Percentiles rank a stretch among this genome's conserved stretches.
Evolutionary conservation across 108 stramenopile species (phyloP).

Genomic region (Chaetoceros tenuissimus): DNA sequence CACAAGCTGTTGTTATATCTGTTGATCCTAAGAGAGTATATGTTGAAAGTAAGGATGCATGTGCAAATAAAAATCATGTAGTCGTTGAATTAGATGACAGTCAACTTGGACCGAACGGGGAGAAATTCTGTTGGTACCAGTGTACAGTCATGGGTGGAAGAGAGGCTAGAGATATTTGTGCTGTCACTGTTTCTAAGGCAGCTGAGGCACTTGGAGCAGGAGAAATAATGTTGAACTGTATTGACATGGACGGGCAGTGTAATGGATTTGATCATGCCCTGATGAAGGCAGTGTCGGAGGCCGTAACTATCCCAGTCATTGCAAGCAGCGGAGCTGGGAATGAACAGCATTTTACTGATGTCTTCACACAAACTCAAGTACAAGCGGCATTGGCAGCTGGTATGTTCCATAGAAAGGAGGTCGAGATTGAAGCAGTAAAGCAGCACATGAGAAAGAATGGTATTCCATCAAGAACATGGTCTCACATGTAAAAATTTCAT

Average conservation of each 20-base stretch:
- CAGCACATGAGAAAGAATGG: conserved; percentile 55
- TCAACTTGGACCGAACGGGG: conserved; percentile 71
- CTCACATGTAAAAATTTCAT: background rate
- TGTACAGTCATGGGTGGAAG: conserved; percentile 97
- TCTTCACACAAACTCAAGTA: conserved; percentile 78
- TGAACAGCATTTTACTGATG: conserved; percentile 86
- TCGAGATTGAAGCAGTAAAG: conserved; percentile 88
- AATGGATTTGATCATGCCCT: conserved; percentile 91
- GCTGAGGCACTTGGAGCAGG: conserved; percentile 90
- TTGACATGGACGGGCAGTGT: conserved; percentile 98
- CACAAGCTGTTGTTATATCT: conserved; percentile 96
- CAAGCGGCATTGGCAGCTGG: conserved; percentile 97
- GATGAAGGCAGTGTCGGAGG: conserved; percentile 80
- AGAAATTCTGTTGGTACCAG: conserved; percentile 93
- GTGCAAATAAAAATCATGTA: conserved; percentile 40
- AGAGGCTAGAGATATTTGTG: conserved; percentile 87
- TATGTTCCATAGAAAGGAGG: conserved; percentile 97
- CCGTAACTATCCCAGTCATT: conserved; percentile 94
- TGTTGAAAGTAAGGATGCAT: conserved; percentile 42
- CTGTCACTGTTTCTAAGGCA: conserved; percentile 81
- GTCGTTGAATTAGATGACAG: conserved; percentile 53
- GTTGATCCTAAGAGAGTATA: conserved; percentile 97
- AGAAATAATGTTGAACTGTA: conserved; percentile 98
- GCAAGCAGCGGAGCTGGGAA: conserved; percentile 96
- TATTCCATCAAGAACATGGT: conserved; percentile 59